Base-by-base conservation (phyloP, 2,329 filamentous ascomycete species). In the Pezicula neosporulosa region DNA sequence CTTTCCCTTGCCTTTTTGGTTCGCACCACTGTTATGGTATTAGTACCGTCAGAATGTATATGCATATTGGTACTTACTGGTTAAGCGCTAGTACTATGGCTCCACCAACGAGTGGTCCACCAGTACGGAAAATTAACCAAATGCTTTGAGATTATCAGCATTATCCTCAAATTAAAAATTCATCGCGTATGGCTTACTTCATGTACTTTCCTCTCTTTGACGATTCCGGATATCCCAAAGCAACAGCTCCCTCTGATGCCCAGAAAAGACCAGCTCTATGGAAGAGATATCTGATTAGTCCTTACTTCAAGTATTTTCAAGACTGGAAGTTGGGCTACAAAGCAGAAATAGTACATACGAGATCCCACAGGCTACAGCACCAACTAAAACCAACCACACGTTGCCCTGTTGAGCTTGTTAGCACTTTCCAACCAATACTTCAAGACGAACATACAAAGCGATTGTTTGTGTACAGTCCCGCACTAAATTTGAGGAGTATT, bases 241-340 rank as follows among this genome's bases (percentile, higher is more conserved):
- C 85, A 51, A 90, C 86, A 1, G 86, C 85, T 1, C 83, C 83
- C 65, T 90, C 86, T 0, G 85, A 80, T 72, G 83, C 83, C 86
- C 86, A 90, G 66, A 89, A 89, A 2, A 89, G 72, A 0, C 86
- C 86, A 0, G 55, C 55, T 12, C 60, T 66, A 45, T 6, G 6
- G n/a, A 47, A 39, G 30, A 33, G 12, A 42, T 24, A 24, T 10
- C 15, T 13, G 9, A 9, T 49, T 18, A 27, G 28, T 36, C 13
- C 7, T 7, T 33, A 24, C 24, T 24, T 24, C 5, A 33, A 33
- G 10, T 33, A 39, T 16, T 36, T 13, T 46, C 9, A 19, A 10
- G 13, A 38, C 6, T 30, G 5, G 18, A 16, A 16, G 2, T 39
- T 9, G 1, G 18, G 15, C 9, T 2, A 16, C 18, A 12, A 13